Base-by-base conservation (phyloP, 2,329 filamentous ascomycete genomes). In the Fusarium haematococcum region DNA sequence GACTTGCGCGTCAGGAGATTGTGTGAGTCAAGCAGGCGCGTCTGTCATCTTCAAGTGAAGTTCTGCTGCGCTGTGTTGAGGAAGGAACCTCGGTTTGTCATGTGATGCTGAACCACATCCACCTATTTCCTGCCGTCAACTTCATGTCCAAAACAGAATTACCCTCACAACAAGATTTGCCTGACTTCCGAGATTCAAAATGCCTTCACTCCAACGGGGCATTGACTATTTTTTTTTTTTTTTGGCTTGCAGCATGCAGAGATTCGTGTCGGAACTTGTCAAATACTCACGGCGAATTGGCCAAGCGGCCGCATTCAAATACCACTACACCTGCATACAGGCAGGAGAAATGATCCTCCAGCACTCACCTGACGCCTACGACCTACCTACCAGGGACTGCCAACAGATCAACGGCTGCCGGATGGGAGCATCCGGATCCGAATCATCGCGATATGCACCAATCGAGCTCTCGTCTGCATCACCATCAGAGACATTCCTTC, bases 381-480 rank as follows among this genome's bases (percentile, higher is more conserved):
- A 62, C 52, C 37, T 33, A 62, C 62, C 58, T 58, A 32, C 62
- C 63, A 65, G 64, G 27, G 61, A 39, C 45, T 67, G 60, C 58
- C 67, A 33, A 59, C 62, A 62, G 60, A 32, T 60, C 63, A 65
- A 63, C 33, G 61, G 37, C 45, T 65, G 60, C 54, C 67, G 73
- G 73, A 74, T 66, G 32, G 30, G 45, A 50, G 35, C 41, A 65
- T 45, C 68, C 70, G 72, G 35, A 63, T 43, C 41, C 66, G 63
- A 62, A 59, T 25, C 39, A 67, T 76, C 70, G 58, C 62, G 56
- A 62, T 64, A 57, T 45, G 60, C 50, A 33, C 71, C 69, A 76
- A 78, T 74, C 35, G 54, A 71, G 33, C 20, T 13, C 41, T 50
- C 45, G 57, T 45, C 61, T 52, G 64, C 70, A 23, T 70, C 67